Evolutionary conservation across 805 yeast species (phyloP), one percentile per base, ranked within the genome.

Genomic region (Pichia exigua): DNA sequence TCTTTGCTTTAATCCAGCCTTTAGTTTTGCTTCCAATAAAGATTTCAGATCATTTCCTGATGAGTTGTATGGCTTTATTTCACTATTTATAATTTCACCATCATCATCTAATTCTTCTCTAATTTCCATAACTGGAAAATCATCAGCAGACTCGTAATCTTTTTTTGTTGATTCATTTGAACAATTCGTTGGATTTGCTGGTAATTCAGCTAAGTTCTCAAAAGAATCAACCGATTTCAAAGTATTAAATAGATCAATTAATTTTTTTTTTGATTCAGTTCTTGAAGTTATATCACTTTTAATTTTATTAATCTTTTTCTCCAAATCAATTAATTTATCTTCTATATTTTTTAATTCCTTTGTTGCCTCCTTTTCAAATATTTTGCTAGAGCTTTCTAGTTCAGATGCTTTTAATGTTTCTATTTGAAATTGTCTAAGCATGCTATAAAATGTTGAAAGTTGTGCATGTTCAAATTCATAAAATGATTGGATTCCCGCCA

Each of bases 51-150:
- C 28, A 13, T 27, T 22, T 21, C 50, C 54, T 17, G 49, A n/a
- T 4, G 50, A 38, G 2, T 48, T 52, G 28, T 59, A 62, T 0
- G 78, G 78, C 30, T 68, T 69, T 3, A 80, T 70, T 3, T 69
- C 57, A n/a, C 79, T 62, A 15, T 55, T 65, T 1, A 85, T 62
- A 1, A 90, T 74, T 54, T 86, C 81, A 0, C 82, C 97, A n/a
- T 86, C 82, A 0, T 87, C 96, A 65, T 90, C 96, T 40, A 91
- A 65, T 49, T 82, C 86, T 62, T 90, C 97, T 49, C 82, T 74
- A 22, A 91, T 91, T 52, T 90, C 97, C 81, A 89, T 80, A 24
- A 87, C 70, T 1, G 88, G 90, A 2, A 82, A 24, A 7, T 35
- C 44, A 10, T 17, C 24, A 9, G 8, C 59, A 1, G 74, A 80